Evolutionary conservation across 805 yeast species (phyloP).

Genomic region (Metschnikowia colocasiae): DNA sequence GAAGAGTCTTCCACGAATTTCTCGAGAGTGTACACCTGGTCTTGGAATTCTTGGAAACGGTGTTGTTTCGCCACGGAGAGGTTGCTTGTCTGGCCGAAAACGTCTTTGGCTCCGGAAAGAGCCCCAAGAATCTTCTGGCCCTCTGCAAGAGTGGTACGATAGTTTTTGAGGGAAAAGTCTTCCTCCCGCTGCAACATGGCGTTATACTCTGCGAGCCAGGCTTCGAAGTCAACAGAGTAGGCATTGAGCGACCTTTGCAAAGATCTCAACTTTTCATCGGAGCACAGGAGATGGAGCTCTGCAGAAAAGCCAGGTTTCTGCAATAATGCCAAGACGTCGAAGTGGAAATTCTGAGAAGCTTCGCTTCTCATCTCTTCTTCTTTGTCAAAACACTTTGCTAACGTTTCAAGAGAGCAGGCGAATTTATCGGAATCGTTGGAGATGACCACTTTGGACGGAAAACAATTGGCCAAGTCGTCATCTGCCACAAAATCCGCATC

Average conservation of each 20-base stretch:
- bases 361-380: neutral
- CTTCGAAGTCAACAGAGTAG: conserved; percentile 43
- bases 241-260: conserved; percentile 35
- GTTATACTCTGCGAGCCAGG: conserved; percentile 51
- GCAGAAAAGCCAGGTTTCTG: conserved; percentile 16
- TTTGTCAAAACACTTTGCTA: conserved; percentile 15
- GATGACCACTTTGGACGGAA: conserved; percentile 52
- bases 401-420: conserved; percentile 12
- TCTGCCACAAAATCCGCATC: conserved; percentile 49
- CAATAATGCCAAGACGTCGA: neutral
- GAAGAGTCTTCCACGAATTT: conserved; percentile 44
- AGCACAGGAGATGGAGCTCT: conserved; percentile 44
- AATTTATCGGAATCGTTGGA: conserved; percentile 26
- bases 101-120: conserved; percentile 26
- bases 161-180: conserved; percentile 45
- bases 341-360: neutral
- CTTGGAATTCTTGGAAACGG: conserved; percentile 17
- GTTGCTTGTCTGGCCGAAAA: conserved; percentile 2
- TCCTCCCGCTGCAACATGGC: conserved; percentile 35
- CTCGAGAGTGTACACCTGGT: conserved; percentile 31
- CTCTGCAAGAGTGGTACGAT: conserved; percentile 46
- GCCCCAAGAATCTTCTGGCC: conserved; percentile 51
- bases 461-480: conserved; percentile 46
- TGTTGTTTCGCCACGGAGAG: conserved; percentile 13
- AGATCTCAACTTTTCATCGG: conserved; percentile 50